Base-by-base conservation (phyloP, 768 basidiomycete genomes). In the Atractiella rhizophila region DNA sequence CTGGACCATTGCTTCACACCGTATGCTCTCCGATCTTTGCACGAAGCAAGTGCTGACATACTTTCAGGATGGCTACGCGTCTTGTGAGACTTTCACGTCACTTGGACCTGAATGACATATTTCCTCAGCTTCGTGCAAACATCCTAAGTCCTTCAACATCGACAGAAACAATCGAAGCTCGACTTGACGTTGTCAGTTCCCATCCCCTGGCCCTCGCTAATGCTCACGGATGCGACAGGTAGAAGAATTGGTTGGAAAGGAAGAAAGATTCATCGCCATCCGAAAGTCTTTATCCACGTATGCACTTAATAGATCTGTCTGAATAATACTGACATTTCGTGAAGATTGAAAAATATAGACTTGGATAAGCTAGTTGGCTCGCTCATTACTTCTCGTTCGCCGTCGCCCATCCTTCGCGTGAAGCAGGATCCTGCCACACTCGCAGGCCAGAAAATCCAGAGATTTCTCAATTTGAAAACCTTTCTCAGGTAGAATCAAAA, bases 1-100 rank as follows among this genome's bases (percentile, higher is more conserved):
- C 48, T 62, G 30, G 78, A 94, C 52, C 65, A 76, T 46, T 83
- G 81, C 1, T 78, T 66, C 51, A 94, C 86, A n/a, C n/a, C n/a
- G n/a, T n/a, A n/a, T n/a, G n/a, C n/a, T n/a, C n/a, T 0, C 73
- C 83, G 0, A 94, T 94, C 83, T 88, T 75, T 2, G 61, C 71
- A 2, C 67, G 88, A 7, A 66, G 31, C 29, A 30, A 30, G 12
- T 30, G 29, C 15, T 24, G 11, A 28, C 15, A 21, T 39, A 37
- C 15, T 19, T 4, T 25, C 38, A 1, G 9, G 3, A 18, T 28
- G 4, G n/a, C 5, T 13, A 30, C 13, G 4, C 25, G n/a, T 13
- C 3, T 21, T 8, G 38, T 12, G 26, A 27, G n/a, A 21, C 28
- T 37, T 39, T 40, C 51, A 37, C 28, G 16, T 30, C 34, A 73